phyloP scores from a whole-genome alignment of 106 monocot species.

The Alisma plantagoaquatica region DNA sequence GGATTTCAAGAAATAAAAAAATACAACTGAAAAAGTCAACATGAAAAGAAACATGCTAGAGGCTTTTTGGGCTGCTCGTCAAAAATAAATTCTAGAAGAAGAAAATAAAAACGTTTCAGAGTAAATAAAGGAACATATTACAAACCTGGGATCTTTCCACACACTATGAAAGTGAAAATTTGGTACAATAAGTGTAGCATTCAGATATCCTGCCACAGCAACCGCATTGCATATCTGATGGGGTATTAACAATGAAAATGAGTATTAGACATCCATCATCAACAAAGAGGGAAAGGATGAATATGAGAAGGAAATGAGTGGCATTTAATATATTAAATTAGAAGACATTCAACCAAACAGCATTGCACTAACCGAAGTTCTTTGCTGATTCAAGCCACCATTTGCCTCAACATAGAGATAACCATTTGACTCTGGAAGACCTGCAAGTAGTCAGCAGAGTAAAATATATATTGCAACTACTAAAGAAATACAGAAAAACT shows the following conservation, averaged over 20 bases:
- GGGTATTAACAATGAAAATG: slow-evolving; percentile 6
- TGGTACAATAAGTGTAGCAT: slow-evolving; percentile 93
- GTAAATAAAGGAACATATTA: too few species aligned
- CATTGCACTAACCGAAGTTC: slow-evolving; percentile 52
- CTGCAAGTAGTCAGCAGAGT: too few species aligned
- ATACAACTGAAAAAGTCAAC: neutral
- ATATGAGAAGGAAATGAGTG: neutral
- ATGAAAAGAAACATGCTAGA: too few species aligned
- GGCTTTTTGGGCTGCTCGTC: too few species aligned
- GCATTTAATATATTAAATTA: neutral
- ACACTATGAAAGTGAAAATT: slow-evolving; percentile 97
- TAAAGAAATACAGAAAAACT: too few species aligned
- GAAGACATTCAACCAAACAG: neutral
- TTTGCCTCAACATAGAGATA: slow-evolving; percentile 97
- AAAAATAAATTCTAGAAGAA: too few species aligned
- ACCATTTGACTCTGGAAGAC: slow-evolving; percentile 84
- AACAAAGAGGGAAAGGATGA: neutral
- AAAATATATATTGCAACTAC: too few species aligned
- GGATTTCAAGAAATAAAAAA: neutral
- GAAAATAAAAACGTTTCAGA: too few species aligned
- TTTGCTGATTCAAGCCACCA: slow-evolving; percentile 98
- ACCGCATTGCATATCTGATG: slow-evolving; percentile 98
- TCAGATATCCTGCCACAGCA: slow-evolving; percentile 89
- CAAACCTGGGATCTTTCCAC: slow-evolving; percentile 94
- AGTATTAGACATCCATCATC: too few species aligned